Conservation (phyloP, 1,284 basidiomycete species). For the Trametes sp. region DNA sequence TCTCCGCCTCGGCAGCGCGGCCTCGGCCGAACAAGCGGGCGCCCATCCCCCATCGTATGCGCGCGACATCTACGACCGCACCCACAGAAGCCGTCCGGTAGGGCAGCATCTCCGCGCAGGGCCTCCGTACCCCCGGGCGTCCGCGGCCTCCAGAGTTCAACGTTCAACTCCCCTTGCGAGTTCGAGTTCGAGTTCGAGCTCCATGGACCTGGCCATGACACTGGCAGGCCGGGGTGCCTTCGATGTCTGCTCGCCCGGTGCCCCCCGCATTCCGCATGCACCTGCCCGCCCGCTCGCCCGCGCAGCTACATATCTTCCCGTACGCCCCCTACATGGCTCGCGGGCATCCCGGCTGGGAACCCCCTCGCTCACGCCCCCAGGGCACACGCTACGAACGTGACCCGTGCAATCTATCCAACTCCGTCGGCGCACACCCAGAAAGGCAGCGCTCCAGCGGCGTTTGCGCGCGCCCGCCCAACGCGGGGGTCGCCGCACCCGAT, state of each 20-base stretch:
- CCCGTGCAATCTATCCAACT: slow-evolving; percentile 16
- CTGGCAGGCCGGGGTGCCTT: slow-evolving; percentile 7
- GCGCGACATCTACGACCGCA: neutral
- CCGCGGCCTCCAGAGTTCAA: no score
- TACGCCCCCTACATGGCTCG: neutral
- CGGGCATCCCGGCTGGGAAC: slow-evolving; percentile 2
- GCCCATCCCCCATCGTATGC: neutral
- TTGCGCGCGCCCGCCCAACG: neutral
- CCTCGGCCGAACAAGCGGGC: neutral
- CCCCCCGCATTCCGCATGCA: neutral
- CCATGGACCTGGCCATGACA: neutral
- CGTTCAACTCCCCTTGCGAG: no score
- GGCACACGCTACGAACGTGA: neutral
- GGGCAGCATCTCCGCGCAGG: neutral
- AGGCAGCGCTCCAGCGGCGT: slow-evolving; percentile 1
- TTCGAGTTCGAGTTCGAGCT: neutral
- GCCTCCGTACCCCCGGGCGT: slow-evolving; percentile 1
- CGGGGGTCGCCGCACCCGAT: slow-evolving; percentile 1
- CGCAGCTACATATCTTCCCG: no score
- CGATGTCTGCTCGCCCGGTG: slow-evolving; percentile 7
- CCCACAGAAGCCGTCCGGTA: slow-evolving; percentile 1
- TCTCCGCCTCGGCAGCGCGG: slow-evolving; percentile 1
- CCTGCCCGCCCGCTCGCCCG: no score
- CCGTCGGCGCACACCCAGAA: neutral
- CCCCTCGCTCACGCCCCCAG: neutral